Evolutionary conservation across 23 red algal species (phyloP).

Genomic region (Gracilaria caudata): DNA sequence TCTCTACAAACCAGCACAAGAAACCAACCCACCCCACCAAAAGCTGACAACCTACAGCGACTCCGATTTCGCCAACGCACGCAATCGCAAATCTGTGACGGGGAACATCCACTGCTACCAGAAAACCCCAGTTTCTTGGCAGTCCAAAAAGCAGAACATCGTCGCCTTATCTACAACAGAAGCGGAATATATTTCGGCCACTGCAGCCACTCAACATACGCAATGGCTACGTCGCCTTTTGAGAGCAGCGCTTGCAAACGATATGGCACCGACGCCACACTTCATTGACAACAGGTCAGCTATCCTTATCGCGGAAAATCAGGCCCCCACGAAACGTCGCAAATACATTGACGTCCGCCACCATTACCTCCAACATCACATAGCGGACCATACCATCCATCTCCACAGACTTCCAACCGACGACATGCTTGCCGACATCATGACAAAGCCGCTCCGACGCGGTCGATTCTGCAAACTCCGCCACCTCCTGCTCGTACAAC

Average conservation of each 20-base stretch:
- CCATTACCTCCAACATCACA: neutral
- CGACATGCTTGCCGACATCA: constrained; percentile 33
- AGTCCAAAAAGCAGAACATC: neutral
- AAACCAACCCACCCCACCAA: neutral
- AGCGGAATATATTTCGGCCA: too few species aligned
- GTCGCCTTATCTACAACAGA: too few species aligned
- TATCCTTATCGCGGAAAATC: neutral
- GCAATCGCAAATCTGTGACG: neutral
- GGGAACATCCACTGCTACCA: neutral
- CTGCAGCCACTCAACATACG: neutral
- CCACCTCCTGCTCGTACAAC: neutral
- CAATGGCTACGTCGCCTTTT: neutral
- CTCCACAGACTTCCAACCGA: neutral
- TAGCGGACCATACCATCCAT: neutral
- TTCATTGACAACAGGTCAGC: neutral
- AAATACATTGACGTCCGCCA: neutral
- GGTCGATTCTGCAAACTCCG: neutral
- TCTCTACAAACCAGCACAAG: neutral
- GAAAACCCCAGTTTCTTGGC: neutral
- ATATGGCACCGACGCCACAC: neutral
- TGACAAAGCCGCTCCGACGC: neutral
- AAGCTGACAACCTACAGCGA: neutral
- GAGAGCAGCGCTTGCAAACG: neutral
- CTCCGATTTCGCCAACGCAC: neutral
- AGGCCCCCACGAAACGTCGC: neutral